These are phyloP conservation scores for Bremia lactucae DNA, from an alignment of 352 stramenopile genomes.

Conservation along the genomic window DNA sequence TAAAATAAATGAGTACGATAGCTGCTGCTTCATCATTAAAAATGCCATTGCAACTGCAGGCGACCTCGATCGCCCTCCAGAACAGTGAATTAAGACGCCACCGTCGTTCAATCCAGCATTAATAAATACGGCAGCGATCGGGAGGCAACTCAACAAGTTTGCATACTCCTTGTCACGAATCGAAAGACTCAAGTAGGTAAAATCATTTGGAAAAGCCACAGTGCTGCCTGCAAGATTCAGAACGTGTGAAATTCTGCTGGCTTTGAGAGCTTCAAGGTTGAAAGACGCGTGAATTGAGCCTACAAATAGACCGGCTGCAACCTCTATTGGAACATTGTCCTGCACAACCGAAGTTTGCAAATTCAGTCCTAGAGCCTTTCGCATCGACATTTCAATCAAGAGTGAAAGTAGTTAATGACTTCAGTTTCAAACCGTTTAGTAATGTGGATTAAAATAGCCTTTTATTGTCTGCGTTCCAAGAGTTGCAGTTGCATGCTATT, in stretches of 20 bases:
- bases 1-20: conserved; percentile 38
- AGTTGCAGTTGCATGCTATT: too few relatives aligned
- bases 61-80: conserved; percentile 72
- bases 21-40: conserved; percentile 59
- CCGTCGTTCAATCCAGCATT: conserved; percentile 48
- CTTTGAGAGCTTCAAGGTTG: conserved; percentile 74
- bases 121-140: conserved; percentile 71
- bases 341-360: conserved; percentile 64
- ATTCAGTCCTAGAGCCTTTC: conserved; percentile 41
- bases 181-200: conserved; percentile 85
- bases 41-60: conserved; percentile 70
- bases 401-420: too few relatives aligned
- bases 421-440: too few relatives aligned
- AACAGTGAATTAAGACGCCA: conserved; percentile 78
- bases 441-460: conserved; percentile 17
- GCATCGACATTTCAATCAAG: conserved; percentile 39
- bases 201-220: conserved; percentile 81
- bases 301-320: conserved; percentile 63
- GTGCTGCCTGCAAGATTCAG: conserved; percentile 79
- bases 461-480: conserved; percentile 2
- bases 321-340: conserved; percentile 75
- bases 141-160: conserved; percentile 81
- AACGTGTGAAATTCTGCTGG: conserved; percentile 69
- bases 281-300: conserved; percentile 83
- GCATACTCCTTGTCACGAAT: conserved; percentile 86